A percentile compares a stretch with the other conserved stretches of the same genome.
phyloP scores from a whole-genome alignment of 805 yeast species.

The Candida railenensis region DNA sequence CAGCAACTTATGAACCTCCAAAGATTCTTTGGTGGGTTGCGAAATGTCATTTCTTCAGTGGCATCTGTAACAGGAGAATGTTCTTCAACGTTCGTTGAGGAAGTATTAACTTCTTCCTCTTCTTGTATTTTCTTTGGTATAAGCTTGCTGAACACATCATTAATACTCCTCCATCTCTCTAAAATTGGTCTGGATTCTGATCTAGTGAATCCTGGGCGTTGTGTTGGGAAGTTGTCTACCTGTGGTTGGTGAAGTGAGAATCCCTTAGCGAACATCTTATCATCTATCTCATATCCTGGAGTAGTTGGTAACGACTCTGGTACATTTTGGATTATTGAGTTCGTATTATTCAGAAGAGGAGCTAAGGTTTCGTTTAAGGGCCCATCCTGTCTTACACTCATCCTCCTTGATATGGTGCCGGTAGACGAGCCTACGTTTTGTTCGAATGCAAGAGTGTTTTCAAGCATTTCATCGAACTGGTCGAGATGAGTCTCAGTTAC shows the following conservation, averaged over 20 bases:
- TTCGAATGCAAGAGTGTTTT: not conserved
- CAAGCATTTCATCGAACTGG: not conserved
- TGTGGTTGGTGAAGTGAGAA: not conserved
- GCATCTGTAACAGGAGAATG: not conserved
- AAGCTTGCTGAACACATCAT: not conserved
- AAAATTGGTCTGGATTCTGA: not conserved
- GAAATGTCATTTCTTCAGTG: conserved; percentile 11
- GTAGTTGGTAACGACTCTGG: conserved; percentile 43
- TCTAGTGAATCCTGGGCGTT: conserved; percentile 3
- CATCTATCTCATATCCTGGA: conserved; percentile 32
- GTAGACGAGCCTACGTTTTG: not conserved
- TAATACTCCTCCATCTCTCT: not conserved
- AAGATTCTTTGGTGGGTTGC: conserved; percentile 20
- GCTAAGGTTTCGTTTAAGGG: not conserved
- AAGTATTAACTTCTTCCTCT: not conserved
- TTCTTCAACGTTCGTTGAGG: not conserved
- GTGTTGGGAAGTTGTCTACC: not conserved
- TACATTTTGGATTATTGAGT: conserved; percentile 23
- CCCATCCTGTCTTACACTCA: not conserved
- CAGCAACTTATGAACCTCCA: conserved; percentile 38
- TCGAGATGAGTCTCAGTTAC: not conserved
- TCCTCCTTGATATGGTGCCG: not conserved
- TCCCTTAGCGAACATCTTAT: not conserved
- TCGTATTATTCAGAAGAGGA: conserved; percentile 1
- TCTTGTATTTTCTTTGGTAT: not conserved